Evolutionary conservation across 1,139 yeast species (phyloP).

Genomic region (Kazachstania sp.): DNA sequence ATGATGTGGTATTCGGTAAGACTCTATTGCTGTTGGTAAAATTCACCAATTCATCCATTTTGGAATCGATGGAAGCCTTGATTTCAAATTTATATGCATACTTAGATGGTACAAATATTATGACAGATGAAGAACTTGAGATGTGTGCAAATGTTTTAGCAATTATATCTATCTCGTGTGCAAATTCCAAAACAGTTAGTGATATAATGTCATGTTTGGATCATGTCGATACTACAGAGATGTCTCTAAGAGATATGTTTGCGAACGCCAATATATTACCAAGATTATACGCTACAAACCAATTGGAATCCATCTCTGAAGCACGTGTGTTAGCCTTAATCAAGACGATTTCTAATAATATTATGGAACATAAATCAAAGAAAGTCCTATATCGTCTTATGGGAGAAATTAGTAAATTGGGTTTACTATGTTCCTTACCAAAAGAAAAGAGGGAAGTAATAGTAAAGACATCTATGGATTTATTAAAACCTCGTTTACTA

Average conservation of each 20-base stretch:
- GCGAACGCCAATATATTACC: conserved; percentile 46
- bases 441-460: conserved; percentile 14
- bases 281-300: conserved; percentile 37
- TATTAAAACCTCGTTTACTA: conserved; percentile 33
- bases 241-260: conserved; percentile 28
- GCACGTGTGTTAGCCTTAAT: conserved; percentile 1
- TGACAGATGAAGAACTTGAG: conserved; percentile 20
- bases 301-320: neutral
- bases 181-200: conserved; percentile 15
- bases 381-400: conserved; percentile 40
- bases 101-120: neutral
- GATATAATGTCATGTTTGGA: conserved; percentile 1
- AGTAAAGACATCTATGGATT: conserved; percentile 21
- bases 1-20: conserved; percentile 25
- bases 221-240: neutral
- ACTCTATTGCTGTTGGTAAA: conserved; percentile 25
- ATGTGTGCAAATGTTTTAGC: conserved; percentile 39
- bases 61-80: conserved; percentile 16
- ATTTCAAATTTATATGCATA: conserved; percentile 15
- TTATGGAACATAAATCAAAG: conserved; percentile 11
- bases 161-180: conserved; percentile 45
- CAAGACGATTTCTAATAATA: neutral
- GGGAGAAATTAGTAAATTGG: conserved; percentile 53
- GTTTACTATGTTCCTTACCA: conserved; percentile 38
- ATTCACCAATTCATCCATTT: conserved; percentile 23